Conservation (phyloP, 2,329 filamentous ascomycete species). For the Coniosporium tulheliwenetii region DNA sequence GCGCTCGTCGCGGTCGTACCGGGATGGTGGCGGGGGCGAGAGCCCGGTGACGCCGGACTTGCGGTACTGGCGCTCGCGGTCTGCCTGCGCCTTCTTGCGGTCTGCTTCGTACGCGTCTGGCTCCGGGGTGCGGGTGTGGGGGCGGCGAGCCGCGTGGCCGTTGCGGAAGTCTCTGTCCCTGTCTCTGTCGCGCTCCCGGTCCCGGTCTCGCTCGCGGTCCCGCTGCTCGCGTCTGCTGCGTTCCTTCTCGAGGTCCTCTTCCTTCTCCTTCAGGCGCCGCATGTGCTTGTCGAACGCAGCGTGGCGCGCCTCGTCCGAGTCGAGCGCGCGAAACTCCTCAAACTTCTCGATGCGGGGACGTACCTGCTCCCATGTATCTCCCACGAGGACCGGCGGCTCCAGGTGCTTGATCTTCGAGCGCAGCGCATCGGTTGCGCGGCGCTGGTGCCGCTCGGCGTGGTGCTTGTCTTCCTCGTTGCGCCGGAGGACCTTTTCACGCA, state of each 20-base stretch:
- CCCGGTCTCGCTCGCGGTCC: slow-evolving; percentile 29
- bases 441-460: slow-evolving; percentile 69
- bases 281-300: slow-evolving; percentile 85
- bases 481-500: slow-evolving; percentile 73
- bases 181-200: slow-evolving; percentile 28
- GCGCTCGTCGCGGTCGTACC: slow-evolving; percentile 14
- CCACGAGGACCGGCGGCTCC: slow-evolving; percentile 62
- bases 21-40: slow-evolving; percentile 30
- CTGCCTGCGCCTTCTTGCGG: slow-evolving; percentile 79
- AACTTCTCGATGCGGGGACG: slow-evolving; percentile 62
- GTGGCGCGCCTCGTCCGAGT: slow-evolving; percentile 67
- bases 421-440: slow-evolving; percentile 68
- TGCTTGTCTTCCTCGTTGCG: slow-evolving; percentile 73
- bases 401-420: slow-evolving; percentile 78
- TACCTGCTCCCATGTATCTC: slow-evolving; percentile 82
- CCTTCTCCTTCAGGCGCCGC: slow-evolving; percentile 78
- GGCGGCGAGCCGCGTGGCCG: slow-evolving; percentile 38
- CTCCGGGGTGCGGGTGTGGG: slow-evolving; percentile 78
- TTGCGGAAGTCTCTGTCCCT: slow-evolving; percentile 24
- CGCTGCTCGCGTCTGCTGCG: slow-evolving; percentile 26
- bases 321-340: slow-evolving; percentile 71
- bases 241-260: slow-evolving; percentile 56
- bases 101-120: slow-evolving; percentile 91
- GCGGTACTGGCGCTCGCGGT: slow-evolving; percentile 85
- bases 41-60: slow-evolving; percentile 55